Evolutionary conservation across 2,329 filamentous ascomycete genomes (phyloP).

Genomic region (Xenoacremonium recifei): DNA sequence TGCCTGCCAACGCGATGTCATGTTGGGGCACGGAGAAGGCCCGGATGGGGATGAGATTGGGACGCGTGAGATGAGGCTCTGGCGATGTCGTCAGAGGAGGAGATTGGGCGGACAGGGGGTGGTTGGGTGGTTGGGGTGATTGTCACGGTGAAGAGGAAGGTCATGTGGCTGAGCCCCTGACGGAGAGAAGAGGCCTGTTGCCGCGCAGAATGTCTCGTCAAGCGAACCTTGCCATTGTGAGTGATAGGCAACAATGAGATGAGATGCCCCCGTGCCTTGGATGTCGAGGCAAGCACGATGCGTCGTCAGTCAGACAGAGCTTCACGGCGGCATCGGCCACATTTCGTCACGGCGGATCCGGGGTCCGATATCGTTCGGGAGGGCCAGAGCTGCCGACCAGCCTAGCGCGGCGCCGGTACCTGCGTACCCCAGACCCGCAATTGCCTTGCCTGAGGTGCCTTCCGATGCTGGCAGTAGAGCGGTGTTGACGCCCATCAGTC

Average conservation of each 20-base stretch:
- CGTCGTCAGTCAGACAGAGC: too few species aligned
- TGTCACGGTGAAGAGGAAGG: neutral
- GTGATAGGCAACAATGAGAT: too few species aligned
- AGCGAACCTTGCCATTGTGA: too few species aligned
- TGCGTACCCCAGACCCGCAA: conserved; percentile 25
- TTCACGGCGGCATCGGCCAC: too few species aligned
- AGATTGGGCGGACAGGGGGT: neutral
- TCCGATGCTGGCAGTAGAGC: too few species aligned
- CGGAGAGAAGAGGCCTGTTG: neutral
- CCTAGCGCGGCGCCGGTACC: conserved; percentile 7
- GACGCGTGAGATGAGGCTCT: neutral
- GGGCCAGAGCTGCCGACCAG: neutral
- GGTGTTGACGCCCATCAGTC: too few species aligned
- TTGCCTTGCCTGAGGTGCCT: neutral
- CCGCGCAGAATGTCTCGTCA: neutral
- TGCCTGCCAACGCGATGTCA: too few species aligned
- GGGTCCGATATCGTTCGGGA: neutral
- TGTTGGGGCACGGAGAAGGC: too few species aligned
- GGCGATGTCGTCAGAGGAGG: neutral
- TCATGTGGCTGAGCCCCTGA: neutral
- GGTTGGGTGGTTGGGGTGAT: neutral
- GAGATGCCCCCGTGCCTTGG: too few species aligned
- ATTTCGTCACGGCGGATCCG: neutral
- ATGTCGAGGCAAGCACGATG: too few species aligned
- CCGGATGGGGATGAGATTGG: too few species aligned